A percentile compares a stretch with the other conserved stretches of the same genome.
phyloP scores from a whole-genome alignment of 345 rosid species.

The Salix viminalis region DNA sequence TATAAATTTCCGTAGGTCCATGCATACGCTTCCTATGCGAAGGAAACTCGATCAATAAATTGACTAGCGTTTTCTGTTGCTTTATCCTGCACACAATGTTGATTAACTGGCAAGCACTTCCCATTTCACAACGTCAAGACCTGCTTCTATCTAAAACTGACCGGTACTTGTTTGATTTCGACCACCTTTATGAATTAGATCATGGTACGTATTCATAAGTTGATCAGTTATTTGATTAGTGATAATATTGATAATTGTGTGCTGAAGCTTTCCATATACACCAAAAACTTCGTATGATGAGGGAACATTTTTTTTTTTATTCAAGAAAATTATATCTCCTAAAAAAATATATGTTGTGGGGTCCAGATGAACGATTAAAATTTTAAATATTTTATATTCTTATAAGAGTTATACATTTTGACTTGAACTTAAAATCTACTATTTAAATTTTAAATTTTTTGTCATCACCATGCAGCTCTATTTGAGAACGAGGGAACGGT shows the following conservation, averaged over 20 bases:
- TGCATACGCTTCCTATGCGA: not conserved
- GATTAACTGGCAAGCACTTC: not conserved
- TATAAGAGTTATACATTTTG: accelerated
- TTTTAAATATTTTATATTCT: accelerated
- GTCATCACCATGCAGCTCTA: accelerated
- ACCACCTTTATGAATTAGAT: not conserved
- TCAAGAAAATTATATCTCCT: too few relatives aligned
- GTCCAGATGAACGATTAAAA: too few relatives aligned
- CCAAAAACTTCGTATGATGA: not conserved
- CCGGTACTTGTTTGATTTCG: not conserved
- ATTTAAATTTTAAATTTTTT: accelerated
- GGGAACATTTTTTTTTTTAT: not conserved
- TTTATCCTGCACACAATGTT: not conserved
- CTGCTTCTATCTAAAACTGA: not conserved
- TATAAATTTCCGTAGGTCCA: not conserved
- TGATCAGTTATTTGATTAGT: not conserved
- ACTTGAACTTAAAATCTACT: accelerated
- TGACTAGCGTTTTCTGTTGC: not conserved
- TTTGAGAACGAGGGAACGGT: not conserved
- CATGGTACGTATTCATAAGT: not conserved
- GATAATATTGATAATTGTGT: not conserved
- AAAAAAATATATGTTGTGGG: too few relatives aligned
- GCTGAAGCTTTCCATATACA: not conserved
- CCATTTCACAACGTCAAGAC: not conserved
- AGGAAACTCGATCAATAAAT: not conserved